A percentile compares a stretch with the other conserved stretches of the same genome.
Evolutionary conservation across 352 stramenopile genomes (phyloP).

Genomic region (Phytophthora kernoviae): DNA sequence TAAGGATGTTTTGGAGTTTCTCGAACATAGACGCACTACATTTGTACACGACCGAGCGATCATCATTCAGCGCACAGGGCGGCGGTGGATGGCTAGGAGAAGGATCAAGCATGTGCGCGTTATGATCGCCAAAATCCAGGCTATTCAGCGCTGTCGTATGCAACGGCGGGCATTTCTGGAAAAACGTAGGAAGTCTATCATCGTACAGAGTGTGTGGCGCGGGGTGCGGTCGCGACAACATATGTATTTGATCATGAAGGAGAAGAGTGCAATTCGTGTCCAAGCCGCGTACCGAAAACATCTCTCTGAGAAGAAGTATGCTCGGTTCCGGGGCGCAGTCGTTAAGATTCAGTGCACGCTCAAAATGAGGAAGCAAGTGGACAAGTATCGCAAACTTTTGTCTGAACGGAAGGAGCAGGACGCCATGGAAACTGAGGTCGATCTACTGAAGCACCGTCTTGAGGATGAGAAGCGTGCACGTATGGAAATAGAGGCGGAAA

Average conservation of each 20-base stretch:
- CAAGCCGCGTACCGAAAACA: slow-evolving; percentile 63
- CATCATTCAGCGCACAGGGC: slow-evolving; percentile 61
- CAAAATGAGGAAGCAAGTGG: slow-evolving; percentile 83
- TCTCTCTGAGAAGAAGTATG: slow-evolving; percentile 52
- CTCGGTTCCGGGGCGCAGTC: slow-evolving; percentile 64
- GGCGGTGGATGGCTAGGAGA: slow-evolving; percentile 56
- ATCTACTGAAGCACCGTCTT: slow-evolving; percentile 71
- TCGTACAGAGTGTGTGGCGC: slow-evolving; percentile 79
- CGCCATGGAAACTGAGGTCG: slow-evolving; percentile 79
- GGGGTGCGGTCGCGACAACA: slow-evolving; percentile 65
- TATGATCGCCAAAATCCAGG: slow-evolving; percentile 66
- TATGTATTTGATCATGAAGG: slow-evolving; percentile 56
- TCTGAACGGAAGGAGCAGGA: slow-evolving; percentile 70
- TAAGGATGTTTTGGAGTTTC: slow-evolving; percentile 91
- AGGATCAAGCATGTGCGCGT: slow-evolving; percentile 54
- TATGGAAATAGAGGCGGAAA: slow-evolving; percentile 74
- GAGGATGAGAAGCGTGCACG: slow-evolving; percentile 81
- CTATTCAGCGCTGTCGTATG: slow-evolving; percentile 55
- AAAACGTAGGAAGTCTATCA: slow-evolving; percentile 45
- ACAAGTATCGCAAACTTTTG: slow-evolving; percentile 68
- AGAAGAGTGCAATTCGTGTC: slow-evolving; percentile 63
- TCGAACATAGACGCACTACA: slow-evolving; percentile 79
- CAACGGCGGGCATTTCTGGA: slow-evolving; percentile 49
- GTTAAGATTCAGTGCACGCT: slow-evolving; percentile 69
- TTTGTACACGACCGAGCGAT: slow-evolving; percentile 76